Percentiles rank a stretch among this genome's conserved stretches.
phyloP scores from a whole-genome alignment of 306 rosid species.

The Prunus fruticosa region DNA sequence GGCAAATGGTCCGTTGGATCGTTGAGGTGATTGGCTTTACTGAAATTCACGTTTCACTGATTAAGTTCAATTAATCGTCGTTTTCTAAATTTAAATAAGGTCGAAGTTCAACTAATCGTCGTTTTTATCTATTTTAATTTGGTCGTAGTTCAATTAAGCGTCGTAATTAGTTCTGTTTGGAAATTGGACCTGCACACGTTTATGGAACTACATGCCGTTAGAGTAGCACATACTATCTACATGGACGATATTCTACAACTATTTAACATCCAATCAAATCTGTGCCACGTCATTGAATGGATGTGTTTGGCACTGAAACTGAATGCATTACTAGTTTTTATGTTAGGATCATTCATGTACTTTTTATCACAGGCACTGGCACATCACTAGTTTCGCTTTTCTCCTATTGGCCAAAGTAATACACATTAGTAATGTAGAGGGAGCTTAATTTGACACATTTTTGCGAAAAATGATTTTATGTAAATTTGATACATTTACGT shows the following conservation, averaged over 20 bases:
- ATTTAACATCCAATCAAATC: constrained; percentile 2
- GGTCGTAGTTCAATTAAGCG: not conserved
- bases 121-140: not conserved
- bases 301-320: not conserved
- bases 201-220: constrained; percentile 15
- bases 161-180: not conserved
- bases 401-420: constrained; percentile 9
- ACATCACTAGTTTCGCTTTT: not conserved
- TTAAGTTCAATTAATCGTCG: not conserved
- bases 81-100: not conserved
- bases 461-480: not conserved
- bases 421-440: not conserved
- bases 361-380: not conserved
- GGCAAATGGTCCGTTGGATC: constrained; percentile 75
- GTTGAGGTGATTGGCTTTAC: constrained; percentile 47
- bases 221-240: constrained; percentile 14
- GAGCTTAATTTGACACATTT: too few species aligned
- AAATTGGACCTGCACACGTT: constrained; percentile 12
- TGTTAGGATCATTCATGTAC: too few species aligned
- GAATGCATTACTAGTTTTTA: too few species aligned
- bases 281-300: constrained; percentile 26
- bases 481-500: not conserved
- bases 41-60: not conserved
- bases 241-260: not conserved
- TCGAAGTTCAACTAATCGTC: not conserved